phyloP scores from a whole-genome alignment of 805 yeast genomes.

The Sugiyamaella smithiae region DNA sequence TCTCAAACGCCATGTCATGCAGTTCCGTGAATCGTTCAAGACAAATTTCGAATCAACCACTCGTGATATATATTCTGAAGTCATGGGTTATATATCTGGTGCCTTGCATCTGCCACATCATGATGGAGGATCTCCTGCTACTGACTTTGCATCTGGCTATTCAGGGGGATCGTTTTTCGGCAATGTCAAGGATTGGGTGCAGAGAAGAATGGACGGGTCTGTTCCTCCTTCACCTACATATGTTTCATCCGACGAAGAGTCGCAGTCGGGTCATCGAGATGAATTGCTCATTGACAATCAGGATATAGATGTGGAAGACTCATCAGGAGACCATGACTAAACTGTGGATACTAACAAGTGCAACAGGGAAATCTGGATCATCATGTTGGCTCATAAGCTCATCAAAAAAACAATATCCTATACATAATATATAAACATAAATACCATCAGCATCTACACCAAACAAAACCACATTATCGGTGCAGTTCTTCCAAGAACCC shows the following conservation, averaged over 20 bases:
- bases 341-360: too few relatives aligned
- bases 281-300: too few relatives aligned
- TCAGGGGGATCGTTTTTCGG: slow-evolving; percentile 43
- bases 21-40: slow-evolving; percentile 82
- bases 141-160: slow-evolving; percentile 63
- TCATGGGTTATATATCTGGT: slow-evolving; percentile 37
- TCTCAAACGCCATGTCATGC: slow-evolving; percentile 82
- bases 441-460: not conserved
- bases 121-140: slow-evolving; percentile 47
- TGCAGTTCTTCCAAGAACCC: slow-evolving; percentile 20
- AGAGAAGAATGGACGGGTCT: slow-evolving; percentile 25
- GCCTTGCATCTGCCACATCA: slow-evolving; percentile 18
- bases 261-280: not conserved
- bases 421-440: too few relatives aligned
- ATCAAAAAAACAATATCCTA: too few relatives aligned
- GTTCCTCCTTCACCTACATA: slow-evolving; percentile 16
- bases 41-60: slow-evolving; percentile 66
- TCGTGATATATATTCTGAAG: slow-evolving; percentile 79
- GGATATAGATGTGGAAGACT: too few relatives aligned
- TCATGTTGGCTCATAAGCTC: too few relatives aligned
- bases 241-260: not conserved
- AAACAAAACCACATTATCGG: slow-evolving; percentile 8
- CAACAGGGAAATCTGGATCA: too few relatives aligned
- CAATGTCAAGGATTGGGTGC: slow-evolving; percentile 36
- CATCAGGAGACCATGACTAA: too few relatives aligned